Conservation (phyloP, 192 early-diverging fungal genomes). For the Haplosporangium gracile region DNA sequence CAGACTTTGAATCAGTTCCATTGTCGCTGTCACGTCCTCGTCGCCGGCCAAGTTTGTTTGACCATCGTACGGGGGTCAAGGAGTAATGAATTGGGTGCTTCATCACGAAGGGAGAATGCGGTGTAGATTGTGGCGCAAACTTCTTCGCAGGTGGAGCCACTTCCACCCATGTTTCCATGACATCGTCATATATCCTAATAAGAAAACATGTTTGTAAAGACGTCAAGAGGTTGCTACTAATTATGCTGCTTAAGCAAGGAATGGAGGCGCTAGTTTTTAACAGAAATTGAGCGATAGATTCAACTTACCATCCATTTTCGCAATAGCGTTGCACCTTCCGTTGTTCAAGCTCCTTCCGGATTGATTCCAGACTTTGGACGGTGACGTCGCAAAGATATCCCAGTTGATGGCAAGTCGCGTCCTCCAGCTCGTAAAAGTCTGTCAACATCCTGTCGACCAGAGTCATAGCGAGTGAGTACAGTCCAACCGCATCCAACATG, state of each 20-base stretch:
- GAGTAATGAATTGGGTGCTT: constrained; percentile 16
- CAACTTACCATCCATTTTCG: constrained; percentile 22
- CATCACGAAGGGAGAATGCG: neutral
- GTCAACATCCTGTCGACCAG: constrained; percentile 23
- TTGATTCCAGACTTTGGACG: neutral
- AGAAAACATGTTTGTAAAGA: neutral
- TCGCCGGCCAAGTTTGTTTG: neutral
- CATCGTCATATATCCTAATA: constrained; percentile 35
- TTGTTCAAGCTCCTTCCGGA: constrained; percentile 17
- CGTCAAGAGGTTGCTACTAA: neutral
- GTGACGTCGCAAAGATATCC: constrained; percentile 21
- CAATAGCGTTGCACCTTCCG: neutral
- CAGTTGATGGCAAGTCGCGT: neutral
- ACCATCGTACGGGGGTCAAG: constrained; percentile 19
- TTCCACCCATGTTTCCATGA: constrained; percentile 43
- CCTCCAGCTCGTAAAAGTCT: constrained; percentile 4
- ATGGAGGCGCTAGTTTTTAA: neutral
- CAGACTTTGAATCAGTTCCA: neutral
- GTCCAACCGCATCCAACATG: constrained; percentile 32
- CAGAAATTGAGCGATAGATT: neutral
- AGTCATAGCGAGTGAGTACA: constrained; percentile 36
- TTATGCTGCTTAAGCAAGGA: neutral
- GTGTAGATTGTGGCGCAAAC: neutral
- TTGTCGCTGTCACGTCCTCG: neutral
- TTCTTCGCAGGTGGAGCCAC: neutral